Evolutionary conservation across 2,329 filamentous ascomycete genomes (phyloP).

Genomic region (Aspergillus novoparasiticus): DNA sequence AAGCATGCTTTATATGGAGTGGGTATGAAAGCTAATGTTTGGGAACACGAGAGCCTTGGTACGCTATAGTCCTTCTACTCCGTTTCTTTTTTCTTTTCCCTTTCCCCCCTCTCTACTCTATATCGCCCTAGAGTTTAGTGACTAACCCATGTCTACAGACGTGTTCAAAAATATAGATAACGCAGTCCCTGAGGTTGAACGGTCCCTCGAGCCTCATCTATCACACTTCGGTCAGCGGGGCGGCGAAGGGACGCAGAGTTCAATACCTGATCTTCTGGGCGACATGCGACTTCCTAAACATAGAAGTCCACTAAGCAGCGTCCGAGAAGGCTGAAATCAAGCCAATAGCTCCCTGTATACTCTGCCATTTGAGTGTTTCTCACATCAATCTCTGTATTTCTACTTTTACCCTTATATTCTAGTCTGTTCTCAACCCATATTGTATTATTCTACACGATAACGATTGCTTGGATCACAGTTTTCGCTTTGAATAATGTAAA

Average conservation of each 20-base stretch:
- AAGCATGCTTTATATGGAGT: conserved; percentile 96
- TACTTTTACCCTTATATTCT: background rate
- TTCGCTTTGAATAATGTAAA: background rate
- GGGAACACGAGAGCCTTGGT: conserved; percentile 79
- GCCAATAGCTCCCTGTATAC: background rate
- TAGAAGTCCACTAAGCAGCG: conserved; percentile 37
- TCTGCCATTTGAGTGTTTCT: background rate
- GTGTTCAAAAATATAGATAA: conserved; percentile 45
- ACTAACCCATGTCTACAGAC: conserved; percentile 33
- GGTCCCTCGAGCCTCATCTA: conserved; percentile 43
- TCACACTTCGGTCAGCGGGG: conserved; percentile 45
- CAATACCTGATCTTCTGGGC: conserved; percentile 39
- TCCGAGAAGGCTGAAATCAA: conserved; percentile 28
- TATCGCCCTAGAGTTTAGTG: conserved; percentile 10
- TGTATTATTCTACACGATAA: background rate
- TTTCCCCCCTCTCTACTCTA: background rate
- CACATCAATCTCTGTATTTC: background rate
- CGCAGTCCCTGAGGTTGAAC: conserved; percentile 39
- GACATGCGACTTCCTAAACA: conserved; percentile 40
- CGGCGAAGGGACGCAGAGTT: conserved; percentile 29
- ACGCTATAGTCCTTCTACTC: conserved; percentile 29
- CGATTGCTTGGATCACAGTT: background rate
- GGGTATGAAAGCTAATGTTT: conserved; percentile 98
- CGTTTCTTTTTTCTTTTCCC: background rate
- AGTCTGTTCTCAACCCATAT: background rate